phyloP scores from a whole-genome alignment of 192 early-diverging fungal species.

The Chytriomyces sp. region DNA sequence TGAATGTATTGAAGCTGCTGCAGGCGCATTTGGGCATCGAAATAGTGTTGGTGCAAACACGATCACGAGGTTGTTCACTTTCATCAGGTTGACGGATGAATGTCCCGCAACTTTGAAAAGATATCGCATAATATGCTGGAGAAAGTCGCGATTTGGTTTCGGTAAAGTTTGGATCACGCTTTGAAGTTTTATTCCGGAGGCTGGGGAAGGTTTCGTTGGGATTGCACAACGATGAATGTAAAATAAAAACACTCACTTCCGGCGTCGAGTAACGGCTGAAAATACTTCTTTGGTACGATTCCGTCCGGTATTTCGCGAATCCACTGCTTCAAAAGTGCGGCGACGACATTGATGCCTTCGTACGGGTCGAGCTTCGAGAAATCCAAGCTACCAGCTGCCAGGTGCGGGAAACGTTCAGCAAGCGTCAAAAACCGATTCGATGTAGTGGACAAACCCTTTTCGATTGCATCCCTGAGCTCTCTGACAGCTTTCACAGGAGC shows the following conservation, averaged over 20 bases:
- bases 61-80: conserved; percentile 82
- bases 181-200: conserved; percentile 23
- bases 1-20: neutral
- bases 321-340: conserved; percentile 53
- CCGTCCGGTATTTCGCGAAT: conserved; percentile 51
- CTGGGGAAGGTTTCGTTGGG: conserved; percentile 18
- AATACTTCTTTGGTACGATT: conserved; percentile 45
- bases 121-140: conserved; percentile 39
- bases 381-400: conserved; percentile 35
- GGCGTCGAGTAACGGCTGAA: conserved; percentile 32
- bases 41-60: conserved; percentile 92
- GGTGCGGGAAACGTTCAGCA: neutral
- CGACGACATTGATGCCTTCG: conserved; percentile 43
- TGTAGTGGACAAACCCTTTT: conserved; percentile 31
- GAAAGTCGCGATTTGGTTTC: conserved; percentile 25
- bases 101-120: conserved; percentile 35
- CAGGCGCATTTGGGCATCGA: conserved; percentile 66
- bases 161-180: conserved; percentile 35
- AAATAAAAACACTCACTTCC: conserved; percentile 15
- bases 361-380: conserved; percentile 27
- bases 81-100: conserved; percentile 69
- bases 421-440: neutral
- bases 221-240: neutral
- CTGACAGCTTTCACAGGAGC: conserved; percentile 43
- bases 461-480: conserved; percentile 45